Evolutionary conservation across 495 filamentous ascomycete species (phyloP).

Genomic region (Lasiosphaeria ovina): DNA sequence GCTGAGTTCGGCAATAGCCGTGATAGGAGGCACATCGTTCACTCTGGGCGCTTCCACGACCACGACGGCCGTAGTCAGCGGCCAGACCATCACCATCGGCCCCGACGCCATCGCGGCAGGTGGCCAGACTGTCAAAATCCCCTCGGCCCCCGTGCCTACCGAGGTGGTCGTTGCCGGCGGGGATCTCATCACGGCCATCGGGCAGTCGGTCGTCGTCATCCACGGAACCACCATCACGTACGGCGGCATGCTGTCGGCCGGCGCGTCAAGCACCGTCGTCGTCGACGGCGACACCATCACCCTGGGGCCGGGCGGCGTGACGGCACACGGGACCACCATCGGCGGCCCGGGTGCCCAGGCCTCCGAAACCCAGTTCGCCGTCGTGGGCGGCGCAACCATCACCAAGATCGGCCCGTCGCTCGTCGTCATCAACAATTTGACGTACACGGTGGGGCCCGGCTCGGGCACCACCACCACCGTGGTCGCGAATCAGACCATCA

Average conservation of each 20-base stretch:
- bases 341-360: slow-evolving; percentile 36
- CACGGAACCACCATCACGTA: slow-evolving; percentile 44
- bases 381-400: slow-evolving; percentile 48
- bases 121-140: slow-evolving; percentile 36
- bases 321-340: slow-evolving; percentile 38
- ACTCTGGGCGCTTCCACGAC: slow-evolving; percentile 27
- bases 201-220: slow-evolving; percentile 43
- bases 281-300: slow-evolving; percentile 45
- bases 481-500: slow-evolving; percentile 44
- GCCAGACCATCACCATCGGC: slow-evolving; percentile 48
- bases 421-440: slow-evolving; percentile 47
- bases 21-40: slow-evolving; percentile 49
- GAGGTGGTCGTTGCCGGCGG: slow-evolving; percentile 46
- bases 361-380: slow-evolving; percentile 36
- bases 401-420: slow-evolving; percentile 48
- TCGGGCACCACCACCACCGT: slow-evolving; percentile 36
- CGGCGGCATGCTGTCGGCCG: slow-evolving; percentile 15
- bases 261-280: slow-evolving; percentile 28
- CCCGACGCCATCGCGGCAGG: slow-evolving; percentile 41
- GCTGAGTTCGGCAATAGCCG: slow-evolving; percentile 38
- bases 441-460: slow-evolving; percentile 43
- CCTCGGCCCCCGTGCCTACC: slow-evolving; percentile 34
- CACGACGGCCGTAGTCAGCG: slow-evolving; percentile 25
- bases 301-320: slow-evolving; percentile 47
- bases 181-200: slow-evolving; percentile 46